These are phyloP conservation scores for Collariella sp. DNA, from an alignment of 495 filamentous ascomycete species.

Conservation along the genomic window DNA sequence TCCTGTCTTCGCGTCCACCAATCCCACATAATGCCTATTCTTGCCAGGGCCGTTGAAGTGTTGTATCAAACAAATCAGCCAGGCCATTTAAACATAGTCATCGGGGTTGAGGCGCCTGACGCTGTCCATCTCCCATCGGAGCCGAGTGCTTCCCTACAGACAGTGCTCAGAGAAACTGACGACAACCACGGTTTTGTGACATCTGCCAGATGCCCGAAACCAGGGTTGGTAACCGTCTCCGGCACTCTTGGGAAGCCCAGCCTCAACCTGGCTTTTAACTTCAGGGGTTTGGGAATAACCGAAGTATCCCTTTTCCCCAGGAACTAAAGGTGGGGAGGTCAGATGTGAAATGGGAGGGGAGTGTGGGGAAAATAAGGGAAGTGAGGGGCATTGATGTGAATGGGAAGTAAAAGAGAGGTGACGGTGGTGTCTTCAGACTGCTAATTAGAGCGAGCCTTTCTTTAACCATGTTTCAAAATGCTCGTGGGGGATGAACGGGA, in stretches of 20 bases:
- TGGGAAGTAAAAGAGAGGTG: too few species aligned
- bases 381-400: too few species aligned
- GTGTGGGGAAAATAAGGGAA: too few species aligned
- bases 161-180: slow-evolving; percentile 88
- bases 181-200: slow-evolving; percentile 83
- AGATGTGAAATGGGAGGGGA: too few species aligned
- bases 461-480: too few species aligned
- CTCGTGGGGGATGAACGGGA: too few species aligned
- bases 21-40: slow-evolving; percentile 81
- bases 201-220: slow-evolving; percentile 54
- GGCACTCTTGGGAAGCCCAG: background rate
- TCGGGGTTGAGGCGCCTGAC: slow-evolving; percentile 83
- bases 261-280: slow-evolving; percentile 64
- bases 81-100: slow-evolving; percentile 93
- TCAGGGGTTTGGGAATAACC: slow-evolving; percentile 38
- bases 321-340: too few species aligned
- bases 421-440: too few species aligned
- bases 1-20: slow-evolving; percentile 81
- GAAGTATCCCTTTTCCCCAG: too few species aligned
- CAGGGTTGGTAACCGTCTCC: background rate
- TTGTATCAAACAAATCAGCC: slow-evolving; percentile 95
- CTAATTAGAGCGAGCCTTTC: too few species aligned
- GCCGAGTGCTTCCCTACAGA: slow-evolving; percentile 88
- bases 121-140: slow-evolving; percentile 93
- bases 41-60: slow-evolving; percentile 91